Evolutionary conservation across 768 basidiomycete species (phyloP).

Genomic region (Xerocomus potaroensis): DNA sequence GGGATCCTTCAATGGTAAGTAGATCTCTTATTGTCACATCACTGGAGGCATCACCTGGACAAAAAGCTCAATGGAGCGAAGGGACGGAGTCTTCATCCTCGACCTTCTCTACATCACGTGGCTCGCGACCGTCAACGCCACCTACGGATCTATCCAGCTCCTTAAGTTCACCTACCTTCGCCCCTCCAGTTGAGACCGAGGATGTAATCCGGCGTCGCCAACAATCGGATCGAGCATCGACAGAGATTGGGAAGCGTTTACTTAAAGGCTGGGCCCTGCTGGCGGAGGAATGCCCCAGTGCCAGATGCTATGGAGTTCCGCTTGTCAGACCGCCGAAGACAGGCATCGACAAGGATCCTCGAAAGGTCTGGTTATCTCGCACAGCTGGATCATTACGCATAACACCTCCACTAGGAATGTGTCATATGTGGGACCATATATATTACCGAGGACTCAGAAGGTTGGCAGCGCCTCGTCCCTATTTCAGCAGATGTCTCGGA

Average conservation of each 20-base stretch:
- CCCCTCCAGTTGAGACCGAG: slow-evolving; percentile 60
- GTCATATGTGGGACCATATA: slow-evolving; percentile 70
- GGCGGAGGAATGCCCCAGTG: slow-evolving; percentile 76
- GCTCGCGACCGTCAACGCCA: slow-evolving; percentile 69
- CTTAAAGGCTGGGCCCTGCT: slow-evolving; percentile 87
- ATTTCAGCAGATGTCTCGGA: slow-evolving; percentile 9
- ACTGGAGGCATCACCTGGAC: slow-evolving; percentile 4
- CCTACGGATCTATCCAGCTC: slow-evolving; percentile 68
- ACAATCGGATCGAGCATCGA: slow-evolving; percentile 77
- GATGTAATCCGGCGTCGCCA: slow-evolving; percentile 64
- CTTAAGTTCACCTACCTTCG: slow-evolving; percentile 59
- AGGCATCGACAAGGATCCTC: slow-evolving; percentile 55
- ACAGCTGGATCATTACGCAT: neutral
- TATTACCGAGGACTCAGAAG: slow-evolving; percentile 50
- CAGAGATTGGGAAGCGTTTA: slow-evolving; percentile 73
- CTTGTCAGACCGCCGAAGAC: slow-evolving; percentile 72
- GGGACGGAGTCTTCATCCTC: slow-evolving; percentile 33
- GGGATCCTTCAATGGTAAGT: slow-evolving; percentile 33
- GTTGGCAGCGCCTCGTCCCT: slow-evolving; percentile 43
- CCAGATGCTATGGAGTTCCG: slow-evolving; percentile 73
- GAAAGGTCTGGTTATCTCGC: slow-evolving; percentile 47
- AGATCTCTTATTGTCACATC: neutral
- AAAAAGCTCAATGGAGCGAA: slow-evolving; percentile 14
- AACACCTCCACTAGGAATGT: slow-evolving; percentile 55
- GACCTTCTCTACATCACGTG: slow-evolving; percentile 44